phyloP scores from a whole-genome alignment of 805 yeast species.

The Yamadazyma endophytica region DNA sequence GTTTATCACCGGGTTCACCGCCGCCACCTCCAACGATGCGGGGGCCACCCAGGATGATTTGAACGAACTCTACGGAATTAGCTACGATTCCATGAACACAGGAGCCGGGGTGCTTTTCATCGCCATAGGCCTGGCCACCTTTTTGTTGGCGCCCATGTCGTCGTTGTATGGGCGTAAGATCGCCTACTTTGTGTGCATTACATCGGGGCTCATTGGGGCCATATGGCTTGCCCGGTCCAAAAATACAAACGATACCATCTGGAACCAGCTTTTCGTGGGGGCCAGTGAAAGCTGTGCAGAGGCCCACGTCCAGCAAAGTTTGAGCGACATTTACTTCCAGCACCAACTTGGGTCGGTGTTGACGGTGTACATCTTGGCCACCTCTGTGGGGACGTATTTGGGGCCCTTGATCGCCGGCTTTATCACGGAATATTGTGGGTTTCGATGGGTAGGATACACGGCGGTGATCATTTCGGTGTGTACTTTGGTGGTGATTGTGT shows the following conservation, averaged over 20 bases:
- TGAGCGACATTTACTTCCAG: conserved; percentile 34
- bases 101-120: conserved; percentile 48
- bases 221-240: conserved; percentile 39
- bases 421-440: conserved; percentile 46
- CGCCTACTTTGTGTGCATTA: conserved; percentile 37
- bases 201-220: conserved; percentile 39
- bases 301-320: conserved; percentile 39
- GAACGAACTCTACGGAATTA: conserved; percentile 37
- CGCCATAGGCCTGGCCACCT: conserved; percentile 40
- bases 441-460: conserved; percentile 52
- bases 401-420: conserved; percentile 62
- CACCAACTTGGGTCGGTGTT: conserved; percentile 47
- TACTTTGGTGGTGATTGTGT: conserved; percentile 33
- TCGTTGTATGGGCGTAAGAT: conserved; percentile 43
- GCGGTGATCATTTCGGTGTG: conserved; percentile 43
- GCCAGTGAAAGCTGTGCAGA: conserved; percentile 39
- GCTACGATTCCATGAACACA: conserved; percentile 44
- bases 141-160: conserved; percentile 44
- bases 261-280: conserved; percentile 45
- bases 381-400: conserved; percentile 50
- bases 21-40: conserved; percentile 49
- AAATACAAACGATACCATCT: conserved; percentile 36
- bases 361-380: conserved; percentile 51
- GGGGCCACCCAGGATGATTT: conserved; percentile 45
- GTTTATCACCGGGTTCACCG: conserved; percentile 42